These are phyloP conservation scores for Alternaria tenuissima DNA, from an alignment of 2,329 filamentous ascomycete genomes.

Conservation along the genomic window DNA sequence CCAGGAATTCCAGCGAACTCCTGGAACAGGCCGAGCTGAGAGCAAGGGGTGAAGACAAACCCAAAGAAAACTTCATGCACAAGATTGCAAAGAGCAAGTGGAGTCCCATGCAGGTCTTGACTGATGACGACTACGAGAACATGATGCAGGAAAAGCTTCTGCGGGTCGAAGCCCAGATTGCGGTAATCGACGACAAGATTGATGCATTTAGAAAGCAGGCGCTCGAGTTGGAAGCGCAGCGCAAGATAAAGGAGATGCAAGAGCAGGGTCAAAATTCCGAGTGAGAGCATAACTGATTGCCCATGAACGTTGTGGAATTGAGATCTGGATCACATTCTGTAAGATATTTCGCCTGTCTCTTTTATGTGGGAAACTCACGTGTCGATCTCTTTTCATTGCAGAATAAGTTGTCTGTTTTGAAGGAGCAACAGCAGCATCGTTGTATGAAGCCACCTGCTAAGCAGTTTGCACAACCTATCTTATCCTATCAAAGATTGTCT, in stretches of 20 bases:
- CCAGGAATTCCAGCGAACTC: conserved; percentile 51
- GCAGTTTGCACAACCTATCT: not conserved
- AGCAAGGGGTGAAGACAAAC: conserved; percentile 37
- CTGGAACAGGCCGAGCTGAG: conserved; percentile 46
- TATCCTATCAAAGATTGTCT: not conserved
- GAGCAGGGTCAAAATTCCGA: not conserved
- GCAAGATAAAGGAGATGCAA: conserved; percentile 17
- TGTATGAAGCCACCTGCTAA: not conserved
- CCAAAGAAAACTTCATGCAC: conserved; percentile 56
- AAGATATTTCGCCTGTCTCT: not conserved
- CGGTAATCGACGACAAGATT: conserved; percentile 79
- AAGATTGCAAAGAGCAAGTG: conserved; percentile 69
- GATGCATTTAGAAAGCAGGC: conserved; percentile 54
- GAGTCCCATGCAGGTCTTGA: conserved; percentile 74
- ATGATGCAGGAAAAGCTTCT: conserved; percentile 77
- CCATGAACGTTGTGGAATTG: not conserved
- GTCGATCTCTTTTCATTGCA: not conserved
- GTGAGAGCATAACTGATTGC: not conserved
- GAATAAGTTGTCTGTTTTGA: not conserved
- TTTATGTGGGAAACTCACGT: not conserved
- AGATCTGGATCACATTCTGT: not conserved
- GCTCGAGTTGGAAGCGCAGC: conserved; percentile 27
- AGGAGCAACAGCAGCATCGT: too few relatives aligned
- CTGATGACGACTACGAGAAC: conserved; percentile 75
- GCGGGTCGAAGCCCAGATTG: conserved; percentile 77